phyloP scores from a whole-genome alignment of 257 asterid genomes.

The Verbascum thapsus region DNA sequence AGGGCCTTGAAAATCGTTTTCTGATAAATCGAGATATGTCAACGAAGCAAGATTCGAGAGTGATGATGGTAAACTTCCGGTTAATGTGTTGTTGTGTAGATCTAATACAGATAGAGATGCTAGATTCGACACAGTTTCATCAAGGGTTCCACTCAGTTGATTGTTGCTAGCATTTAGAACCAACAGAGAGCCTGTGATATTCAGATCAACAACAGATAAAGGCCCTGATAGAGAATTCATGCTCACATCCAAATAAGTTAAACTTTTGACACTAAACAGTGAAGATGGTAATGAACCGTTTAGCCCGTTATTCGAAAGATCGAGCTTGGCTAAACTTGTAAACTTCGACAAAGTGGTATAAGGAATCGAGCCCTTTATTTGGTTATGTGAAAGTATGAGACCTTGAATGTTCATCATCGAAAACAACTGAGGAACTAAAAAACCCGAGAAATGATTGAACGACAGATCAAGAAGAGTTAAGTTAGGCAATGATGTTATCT shows the following conservation, averaged over 20 bases:
- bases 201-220: conserved; percentile 32
- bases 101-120: conserved; percentile 63
- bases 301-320: conserved; percentile 58
- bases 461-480: conserved; percentile 66
- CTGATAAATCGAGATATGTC: conserved; percentile 79
- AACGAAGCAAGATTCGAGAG: conserved; percentile 58
- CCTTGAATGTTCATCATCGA: conserved; percentile 66
- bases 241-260: conserved; percentile 69
- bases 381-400: conserved; percentile 63
- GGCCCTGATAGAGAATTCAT: conserved; percentile 56
- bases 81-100: conserved; percentile 59
- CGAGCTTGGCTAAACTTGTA: conserved; percentile 55
- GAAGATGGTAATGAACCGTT: conserved; percentile 63
- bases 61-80: conserved; percentile 55
- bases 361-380: conserved; percentile 54
- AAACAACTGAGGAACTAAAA: conserved; percentile 37
- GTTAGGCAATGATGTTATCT: conserved; percentile 47
- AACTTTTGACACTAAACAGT: conserved; percentile 44
- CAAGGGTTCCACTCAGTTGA: conserved; percentile 47
- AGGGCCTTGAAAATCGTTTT: conserved; percentile 47
- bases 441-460: conserved; percentile 56
- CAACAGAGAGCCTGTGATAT: conserved; percentile 47
- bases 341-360: conserved; percentile 35
- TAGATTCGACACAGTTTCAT: conserved; percentile 50
- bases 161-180: conserved; percentile 69